Base-by-base conservation (phyloP, 1,284 basidiomycete genomes). In the Meripilus lineatus region DNA sequence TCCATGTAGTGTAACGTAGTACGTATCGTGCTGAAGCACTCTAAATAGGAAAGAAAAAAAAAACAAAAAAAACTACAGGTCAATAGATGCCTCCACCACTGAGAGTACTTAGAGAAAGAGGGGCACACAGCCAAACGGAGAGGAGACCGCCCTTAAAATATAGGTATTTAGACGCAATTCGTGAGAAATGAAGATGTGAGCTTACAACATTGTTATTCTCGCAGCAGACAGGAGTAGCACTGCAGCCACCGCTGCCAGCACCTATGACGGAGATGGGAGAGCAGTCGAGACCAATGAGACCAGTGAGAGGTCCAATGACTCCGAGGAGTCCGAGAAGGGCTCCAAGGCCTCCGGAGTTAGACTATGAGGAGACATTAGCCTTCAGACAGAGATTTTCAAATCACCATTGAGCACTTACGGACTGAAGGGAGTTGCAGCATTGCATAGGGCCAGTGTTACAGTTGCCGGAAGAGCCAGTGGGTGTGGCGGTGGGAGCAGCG, bases 261-360 rank as follows among this genome's bases (percentile, higher is more conserved):
- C 45, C 45, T 5, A 47, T 35, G 40, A 50, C 51, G 24, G 37
- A 47, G 45, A 53, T 51, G 23, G 52, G 52, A 32, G 42, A 42
- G 45, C 52, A 53, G 6, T 28, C 45, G 8, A 51, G 25, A 22
- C 52, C 52, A 14, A 51, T 45, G 15, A 42, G 45, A 25, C 36
- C 50, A 41, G 41, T 44, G 30, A 51, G 36, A 21, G 44, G 50
- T 22, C 49, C 41, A n/a, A 51, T 45, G 24, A 51, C 43, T 1
- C 50, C 51, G 37, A 53, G 28, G 36, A 11, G 8, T 6, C 28
- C 24, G 15, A 41, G 38, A 8, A 40, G 24, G n/a, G n/a, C n/a
- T n/a, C n/a, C n/a, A n/a, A n/a, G n/a, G n/a, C n/a, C n/a, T n/a
- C n/a, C n/a, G n/a, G n/a, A n/a, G n/a, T n/a, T n/a, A 17, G 36